Evolutionary conservation across 305 asterid species (phyloP), one percentile per base, ranked within the genome.

Genomic region (Salvia sclarea): DNA sequence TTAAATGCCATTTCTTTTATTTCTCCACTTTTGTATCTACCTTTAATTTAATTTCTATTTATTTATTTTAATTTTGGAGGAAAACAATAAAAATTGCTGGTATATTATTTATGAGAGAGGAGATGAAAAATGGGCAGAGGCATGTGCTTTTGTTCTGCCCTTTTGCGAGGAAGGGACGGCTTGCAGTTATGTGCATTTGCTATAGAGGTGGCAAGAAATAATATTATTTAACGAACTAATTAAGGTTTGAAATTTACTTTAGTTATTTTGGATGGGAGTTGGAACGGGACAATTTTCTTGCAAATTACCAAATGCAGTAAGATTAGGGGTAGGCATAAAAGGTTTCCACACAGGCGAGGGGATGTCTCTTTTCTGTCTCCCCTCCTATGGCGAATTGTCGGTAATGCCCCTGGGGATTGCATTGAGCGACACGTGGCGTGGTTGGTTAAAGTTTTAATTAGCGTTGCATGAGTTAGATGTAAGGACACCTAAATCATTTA

Each of bases 131-230:
- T 68, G 64, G 80, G 30, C 61, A 70, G 41, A 40, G 73, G 76
- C 95, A 87, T 83, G 95, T 87, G 95, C 88, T 73, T 70, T 69
- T 81, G 89, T 83, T 81, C 68, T 74, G 78, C 54, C 78, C 78
- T 77, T 75, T 84, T 70, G 78, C 83, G 16, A 62, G 79, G 86
- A 79, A 85, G 82, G 77, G 76, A 47, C 79, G 77, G 73, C 61
- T 69, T 73, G 82, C 66, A 57, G 35, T 61, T 61, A 33, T 17
- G 73, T 70, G 6, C 70, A 65, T 66, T 55, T 54, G 57, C 22
- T 9, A 33, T 64, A 66, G 70, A 71, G 76, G 75, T 74, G 83
- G 75, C 78, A 60, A 25, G 11, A 18, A 63, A 52, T 8, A 2
- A 0, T n/a, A n/a, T n/a, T n/a, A n/a, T n/a, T n/a, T n/a, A n/a